Evolutionary conservation across 2,329 filamentous ascomycete species (phyloP).

Genomic region (Cladobotryum protrusum): DNA sequence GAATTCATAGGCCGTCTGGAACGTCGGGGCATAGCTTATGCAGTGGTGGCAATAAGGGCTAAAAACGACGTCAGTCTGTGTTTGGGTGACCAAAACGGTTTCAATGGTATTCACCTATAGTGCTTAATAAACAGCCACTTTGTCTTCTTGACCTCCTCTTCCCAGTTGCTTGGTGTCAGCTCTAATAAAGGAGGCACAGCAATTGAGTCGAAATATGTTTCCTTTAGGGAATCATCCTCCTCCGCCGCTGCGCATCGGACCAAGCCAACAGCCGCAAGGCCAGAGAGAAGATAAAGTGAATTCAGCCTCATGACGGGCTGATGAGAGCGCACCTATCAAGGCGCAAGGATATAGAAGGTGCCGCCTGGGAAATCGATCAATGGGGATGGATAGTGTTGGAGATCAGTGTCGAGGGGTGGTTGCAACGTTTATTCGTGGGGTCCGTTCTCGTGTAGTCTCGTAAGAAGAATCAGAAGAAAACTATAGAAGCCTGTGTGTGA

Average conservation of each 20-base stretch:
- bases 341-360: neutral
- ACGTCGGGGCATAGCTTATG: constrained; percentile 71
- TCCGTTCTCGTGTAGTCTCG: neutral
- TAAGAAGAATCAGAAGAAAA: neutral
- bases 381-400: neutral
- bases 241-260: constrained; percentile 7
- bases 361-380: neutral
- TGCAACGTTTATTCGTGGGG: neutral
- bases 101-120: constrained; percentile 49
- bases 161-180: constrained; percentile 51
- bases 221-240: constrained; percentile 30
- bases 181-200: constrained; percentile 60
- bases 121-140: constrained; percentile 56
- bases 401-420: neutral
- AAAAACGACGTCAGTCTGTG: neutral
- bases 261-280: constrained; percentile 28
- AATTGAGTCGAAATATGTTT: constrained; percentile 60
- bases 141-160: constrained; percentile 47
- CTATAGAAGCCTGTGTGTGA: neutral
- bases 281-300: constrained; percentile 41
- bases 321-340: neutral
- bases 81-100: no score
- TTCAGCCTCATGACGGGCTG: constrained; percentile 27
- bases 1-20: constrained; percentile 90
- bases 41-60: constrained; percentile 67